Base-by-base conservation (phyloP, 2,329 filamentous ascomycete genomes). In the Ascochyta fabae region DNA sequence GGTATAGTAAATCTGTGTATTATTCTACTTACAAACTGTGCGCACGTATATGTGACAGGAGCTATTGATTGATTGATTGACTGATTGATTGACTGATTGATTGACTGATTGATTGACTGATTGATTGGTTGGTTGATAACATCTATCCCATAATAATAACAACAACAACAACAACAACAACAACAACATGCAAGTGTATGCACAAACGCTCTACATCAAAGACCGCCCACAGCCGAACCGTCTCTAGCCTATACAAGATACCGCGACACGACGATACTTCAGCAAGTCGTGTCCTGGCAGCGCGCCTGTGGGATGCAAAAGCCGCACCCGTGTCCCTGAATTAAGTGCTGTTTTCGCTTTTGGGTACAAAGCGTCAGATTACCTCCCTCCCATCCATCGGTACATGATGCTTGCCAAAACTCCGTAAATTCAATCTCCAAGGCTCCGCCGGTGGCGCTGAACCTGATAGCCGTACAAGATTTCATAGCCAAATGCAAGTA, bases 171-270 rank as follows among this genome's bases (percentile, higher is more conserved):
- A 31, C 6, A 31, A 29, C 10, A 29, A 29, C 10, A 29, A 10
- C 9, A 10, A 31, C 12, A 45, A 50, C 29, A 50, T 50, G 47
- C 47, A 56, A 41, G 23, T 56, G 47, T 39, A 38, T 42, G 53
- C 53, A 47, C 16, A 16, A 35, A 47, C 31, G 42, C 35, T 56
- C 53, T 50, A 56, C 42, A 34, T 42, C 46, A 46, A 56, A 42
- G 8, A 10, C 29, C 2, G 29, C 29, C 29, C 5, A 31, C 29
- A 31, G 29, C 29, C 29, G 27, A 10, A 10, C 27, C 27, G 6
- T 15, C 3, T 31, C 41, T 31, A 31, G 16, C 4, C 1, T 22
- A 56, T 50, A 31, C 53, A 56, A 47, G 6, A 42, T 45, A 33
- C 42, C 53, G 53, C 53, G 42, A 56, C 53, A 42, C 53, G 47